Conservation (phyloP, 495 filamentous ascomycete genomes). For the Penicillium maclennaniae region DNA sequence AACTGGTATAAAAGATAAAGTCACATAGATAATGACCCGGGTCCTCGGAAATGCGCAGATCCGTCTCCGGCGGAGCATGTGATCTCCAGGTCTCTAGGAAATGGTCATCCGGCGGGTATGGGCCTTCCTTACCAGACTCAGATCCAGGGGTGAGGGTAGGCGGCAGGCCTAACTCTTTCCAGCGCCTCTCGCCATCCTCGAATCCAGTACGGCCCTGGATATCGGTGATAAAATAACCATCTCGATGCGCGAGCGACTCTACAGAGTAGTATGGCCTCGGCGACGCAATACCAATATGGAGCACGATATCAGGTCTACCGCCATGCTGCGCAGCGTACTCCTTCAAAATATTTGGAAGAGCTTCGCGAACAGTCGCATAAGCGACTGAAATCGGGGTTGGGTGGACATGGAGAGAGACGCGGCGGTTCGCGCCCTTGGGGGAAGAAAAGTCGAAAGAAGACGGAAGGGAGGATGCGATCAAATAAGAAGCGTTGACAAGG, state of each 20-base stretch:
- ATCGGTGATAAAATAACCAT: slow-evolving; percentile 68
- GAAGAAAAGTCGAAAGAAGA: slow-evolving; percentile 28
- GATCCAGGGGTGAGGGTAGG: slow-evolving; percentile 31
- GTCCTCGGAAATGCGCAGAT: slow-evolving; percentile 65
- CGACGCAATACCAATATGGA: slow-evolving; percentile 82
- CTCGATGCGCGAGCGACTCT: slow-evolving; percentile 67
- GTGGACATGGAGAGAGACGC: slow-evolving; percentile 62
- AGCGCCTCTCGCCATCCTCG: slow-evolving; percentile 48
- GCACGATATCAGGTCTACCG: slow-evolving; percentile 56
- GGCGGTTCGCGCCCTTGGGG: slow-evolving; percentile 32
- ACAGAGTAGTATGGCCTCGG: slow-evolving; percentile 64
- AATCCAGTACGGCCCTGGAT: slow-evolving; percentile 56
- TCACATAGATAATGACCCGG: slow-evolving; percentile 82
- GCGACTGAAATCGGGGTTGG: slow-evolving; percentile 63
- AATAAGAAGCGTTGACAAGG: slow-evolving; percentile 67
- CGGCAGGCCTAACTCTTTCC: slow-evolving; percentile 41
- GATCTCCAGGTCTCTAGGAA: slow-evolving; percentile 36
- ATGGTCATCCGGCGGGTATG: slow-evolving; percentile 32
- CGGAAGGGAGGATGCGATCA: slow-evolving; percentile 57
- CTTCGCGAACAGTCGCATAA: slow-evolving; percentile 59
- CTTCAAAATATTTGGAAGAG: slow-evolving; percentile 56
- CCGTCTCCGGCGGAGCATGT: slow-evolving; percentile 35
- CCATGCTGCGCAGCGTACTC: slow-evolving; percentile 33
- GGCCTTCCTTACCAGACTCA: slow-evolving; percentile 7
- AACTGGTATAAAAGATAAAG: slow-evolving; percentile 77